A percentile compares a stretch with the other conserved stretches of the same genome.
Conservation (phyloP, 225 moss, liverwort and hornwort genomes). For the Rhytidiadelphus loreus region DNA sequence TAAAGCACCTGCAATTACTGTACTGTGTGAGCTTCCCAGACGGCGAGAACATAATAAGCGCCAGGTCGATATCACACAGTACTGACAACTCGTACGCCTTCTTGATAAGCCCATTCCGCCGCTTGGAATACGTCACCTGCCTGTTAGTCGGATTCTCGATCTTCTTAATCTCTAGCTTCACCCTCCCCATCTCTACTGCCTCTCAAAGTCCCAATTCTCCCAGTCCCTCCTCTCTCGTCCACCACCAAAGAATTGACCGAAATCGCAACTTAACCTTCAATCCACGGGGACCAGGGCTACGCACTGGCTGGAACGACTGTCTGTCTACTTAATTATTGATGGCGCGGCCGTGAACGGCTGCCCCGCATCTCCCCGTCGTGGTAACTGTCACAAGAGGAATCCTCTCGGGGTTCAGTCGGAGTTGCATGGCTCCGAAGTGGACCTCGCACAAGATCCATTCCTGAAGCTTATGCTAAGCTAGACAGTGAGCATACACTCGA, state of each 20-base stretch:
- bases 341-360: neutral
- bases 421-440: neutral
- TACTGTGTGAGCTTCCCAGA: constrained; percentile 41
- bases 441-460: neutral
- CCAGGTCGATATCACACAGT: constrained; percentile 47
- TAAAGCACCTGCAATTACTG: constrained; percentile 37
- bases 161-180: constrained; percentile 57
- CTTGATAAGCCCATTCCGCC: constrained; percentile 44
- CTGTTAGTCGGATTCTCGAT: constrained; percentile 49
- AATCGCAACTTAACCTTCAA: neutral
- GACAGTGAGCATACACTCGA: neutral
- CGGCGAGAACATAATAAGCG: constrained; percentile 40
- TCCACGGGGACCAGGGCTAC: neutral
- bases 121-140: constrained; percentile 48
- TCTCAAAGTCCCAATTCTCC: neutral
- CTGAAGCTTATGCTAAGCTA: neutral
- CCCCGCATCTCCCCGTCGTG: neutral
- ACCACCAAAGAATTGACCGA: neutral
- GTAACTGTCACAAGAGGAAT: neutral
- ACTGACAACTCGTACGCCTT: constrained; percentile 47
- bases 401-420: neutral
- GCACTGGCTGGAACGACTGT: neutral
- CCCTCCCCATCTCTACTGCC: constrained; percentile 27
- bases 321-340: neutral
- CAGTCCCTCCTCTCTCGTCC: neutral